Percentiles rank a stretch among this genome's conserved stretches.
These are phyloP conservation scores for Suhomyces yuchorum DNA, from an alignment of 1,139 yeast genomes.

Conservation along the genomic window DNA sequence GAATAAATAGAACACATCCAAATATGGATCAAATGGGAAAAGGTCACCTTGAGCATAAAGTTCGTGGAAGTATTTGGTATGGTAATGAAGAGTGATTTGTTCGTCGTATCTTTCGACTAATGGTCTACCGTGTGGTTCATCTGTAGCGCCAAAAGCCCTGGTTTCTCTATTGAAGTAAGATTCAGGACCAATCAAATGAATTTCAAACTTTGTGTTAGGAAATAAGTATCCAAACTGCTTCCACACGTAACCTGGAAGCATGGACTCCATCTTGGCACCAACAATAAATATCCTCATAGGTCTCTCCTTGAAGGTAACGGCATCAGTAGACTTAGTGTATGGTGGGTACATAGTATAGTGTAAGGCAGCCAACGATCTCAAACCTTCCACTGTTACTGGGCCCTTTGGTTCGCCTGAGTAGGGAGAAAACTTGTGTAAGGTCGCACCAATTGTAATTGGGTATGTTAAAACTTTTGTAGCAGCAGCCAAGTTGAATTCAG, in stretches of 20 bases:
- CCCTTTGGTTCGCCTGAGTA: slow-evolving; percentile 81
- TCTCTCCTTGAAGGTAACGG: slow-evolving; percentile 66
- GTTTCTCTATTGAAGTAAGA: slow-evolving; percentile 66
- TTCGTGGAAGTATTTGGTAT: slow-evolving; percentile 89
- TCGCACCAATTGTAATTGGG: slow-evolving; percentile 85
- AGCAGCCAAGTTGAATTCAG: slow-evolving; percentile 93
- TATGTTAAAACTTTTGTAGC: slow-evolving; percentile 92
- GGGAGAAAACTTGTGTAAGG: slow-evolving; percentile 84
- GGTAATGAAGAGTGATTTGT: slow-evolving; percentile 73
- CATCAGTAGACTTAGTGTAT: slow-evolving; percentile 42
- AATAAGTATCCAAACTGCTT: slow-evolving; percentile 85
- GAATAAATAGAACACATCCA: slow-evolving; percentile 88
- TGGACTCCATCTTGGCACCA: slow-evolving; percentile 92
- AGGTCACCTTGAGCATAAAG: slow-evolving; percentile 89
- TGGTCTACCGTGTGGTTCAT: slow-evolving; percentile 55
- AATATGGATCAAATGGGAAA: slow-evolving; percentile 96
- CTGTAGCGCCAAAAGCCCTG: slow-evolving; percentile 39
- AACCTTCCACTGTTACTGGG: slow-evolving; percentile 86
- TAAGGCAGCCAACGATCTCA: slow-evolving; percentile 88
- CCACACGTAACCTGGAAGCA: slow-evolving; percentile 95
- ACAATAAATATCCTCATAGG: slow-evolving; percentile 87
- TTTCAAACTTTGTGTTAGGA: slow-evolving; percentile 79
- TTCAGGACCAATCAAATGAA: slow-evolving; percentile 95
- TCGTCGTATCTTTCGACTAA: slow-evolving; percentile 74
- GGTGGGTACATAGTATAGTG: slow-evolving; percentile 86